Base-by-base conservation (phyloP, 768 basidiomycete genomes). In the Suillus bovinus region DNA sequence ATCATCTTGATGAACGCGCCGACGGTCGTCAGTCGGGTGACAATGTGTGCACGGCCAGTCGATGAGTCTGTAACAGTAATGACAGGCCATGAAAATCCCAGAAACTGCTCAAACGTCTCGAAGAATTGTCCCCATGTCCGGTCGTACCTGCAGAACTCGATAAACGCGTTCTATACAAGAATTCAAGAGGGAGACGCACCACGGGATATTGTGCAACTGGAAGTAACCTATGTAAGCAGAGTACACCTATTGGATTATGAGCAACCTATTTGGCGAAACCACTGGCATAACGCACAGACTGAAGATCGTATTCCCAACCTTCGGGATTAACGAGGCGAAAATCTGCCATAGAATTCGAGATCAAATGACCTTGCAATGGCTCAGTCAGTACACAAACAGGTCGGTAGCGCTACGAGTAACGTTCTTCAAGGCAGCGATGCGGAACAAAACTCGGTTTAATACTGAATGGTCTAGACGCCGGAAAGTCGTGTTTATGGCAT, bases 1-100 rank as follows among this genome's bases (percentile, higher is more conserved):
- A 94, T 86, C 91, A 93, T 94, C 76, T 88, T 90, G 54, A 91
- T 73, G 67, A 94, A 94, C 1, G 90, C 86, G 5, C 83, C 82
- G 54, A 94, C 80, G 36, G 88, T 88, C 4, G 80, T 86, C 64
- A 86, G 75, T 53, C 89, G 83, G n/a, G 91, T 93, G 27, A 90
- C 90, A 60, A 94, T 88, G 72, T 93, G 91, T 0, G 90, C 85
- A 64, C 82, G 81, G 20, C 89, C 87, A 1, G 92, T 90, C 71
- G 80, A 82, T 47, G 79, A 71, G 70, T 93, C 90, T 39, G 92
- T 93, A 49, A 91, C 84, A 1, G 86, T 86, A 64, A 94, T 88
- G 20, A 84, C 86, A 5, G 92, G 92, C 92, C 91, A 94, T 44
- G 88, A 90, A 72, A 93, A 93, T 14, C 83, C 80, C 39, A 94